These are phyloP conservation scores for Peterozyma toletana DNA, from an alignment of 805 yeast genomes.

Conservation along the genomic window DNA sequence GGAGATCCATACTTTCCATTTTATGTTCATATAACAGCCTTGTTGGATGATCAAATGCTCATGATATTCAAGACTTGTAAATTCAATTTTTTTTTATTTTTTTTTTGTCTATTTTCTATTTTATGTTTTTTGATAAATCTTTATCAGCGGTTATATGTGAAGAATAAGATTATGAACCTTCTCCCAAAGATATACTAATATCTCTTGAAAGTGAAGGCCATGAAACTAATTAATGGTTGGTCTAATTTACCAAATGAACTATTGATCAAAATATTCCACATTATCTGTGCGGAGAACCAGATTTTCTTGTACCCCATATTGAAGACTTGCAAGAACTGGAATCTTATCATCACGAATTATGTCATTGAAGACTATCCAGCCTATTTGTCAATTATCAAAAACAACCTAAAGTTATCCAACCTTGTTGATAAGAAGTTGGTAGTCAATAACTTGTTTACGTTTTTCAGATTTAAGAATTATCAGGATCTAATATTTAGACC, in stretches of 20 bases:
- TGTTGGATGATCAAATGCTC: too few species aligned
- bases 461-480: conserved; percentile 7
- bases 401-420: conserved; percentile 1
- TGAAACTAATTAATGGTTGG: conserved; percentile 1
- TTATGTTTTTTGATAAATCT: too few species aligned
- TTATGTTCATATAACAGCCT: too few species aligned
- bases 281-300: not conserved
- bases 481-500: conserved; percentile 8
- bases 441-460: conserved; percentile 6
- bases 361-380: not conserved
- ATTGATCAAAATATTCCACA: not conserved
- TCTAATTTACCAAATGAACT: conserved; percentile 5
- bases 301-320: not conserved
- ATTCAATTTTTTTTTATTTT: too few species aligned
- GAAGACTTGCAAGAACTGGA: conserved; percentile 5
- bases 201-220: too few species aligned
- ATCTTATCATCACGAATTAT: not conserved
- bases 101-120: too few species aligned
- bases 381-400: conserved; percentile 1
- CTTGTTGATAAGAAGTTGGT: not conserved
- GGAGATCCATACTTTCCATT: too few species aligned
- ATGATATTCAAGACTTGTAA: too few species aligned
- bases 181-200: too few species aligned
- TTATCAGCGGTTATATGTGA: too few species aligned
- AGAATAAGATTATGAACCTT: too few species aligned